phyloP scores from a whole-genome alignment of 768 basidiomycete species.

The Vararia minispora region DNA sequence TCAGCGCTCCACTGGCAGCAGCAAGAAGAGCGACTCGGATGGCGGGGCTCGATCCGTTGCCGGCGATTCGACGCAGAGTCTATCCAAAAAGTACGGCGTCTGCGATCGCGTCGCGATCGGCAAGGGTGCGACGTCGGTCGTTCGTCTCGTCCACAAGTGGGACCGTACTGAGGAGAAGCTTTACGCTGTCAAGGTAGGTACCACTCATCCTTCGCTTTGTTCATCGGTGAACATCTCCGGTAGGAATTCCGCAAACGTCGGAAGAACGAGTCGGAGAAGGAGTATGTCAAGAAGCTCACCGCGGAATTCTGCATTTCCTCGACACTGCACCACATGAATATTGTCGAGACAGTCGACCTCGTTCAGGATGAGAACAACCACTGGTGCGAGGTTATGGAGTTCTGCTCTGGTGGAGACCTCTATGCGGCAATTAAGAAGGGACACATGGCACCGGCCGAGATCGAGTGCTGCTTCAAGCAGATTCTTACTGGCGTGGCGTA shows the following conservation, averaged over 20 bases:
- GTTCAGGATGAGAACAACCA: constrained; percentile 95
- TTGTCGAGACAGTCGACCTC: constrained; percentile 97
- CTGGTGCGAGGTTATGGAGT: constrained; percentile 99
- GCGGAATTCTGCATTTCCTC: constrained; percentile 99
- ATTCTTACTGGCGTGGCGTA: constrained; percentile 83
- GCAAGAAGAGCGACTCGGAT: constrained; percentile 61
- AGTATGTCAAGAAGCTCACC: constrained; percentile 99
- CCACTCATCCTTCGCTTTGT: background rate
- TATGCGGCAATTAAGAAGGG: constrained; percentile 99
- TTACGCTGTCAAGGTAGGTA: constrained; percentile 89
- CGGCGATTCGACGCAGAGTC: constrained; percentile 42
- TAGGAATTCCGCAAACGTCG: constrained; percentile 97
- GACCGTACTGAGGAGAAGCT: constrained; percentile 93
- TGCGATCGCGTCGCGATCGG: constrained; percentile 97
- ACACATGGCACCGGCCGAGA: constrained; percentile 81
- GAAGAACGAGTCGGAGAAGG: constrained; percentile 97
- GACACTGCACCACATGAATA: constrained; percentile 85
- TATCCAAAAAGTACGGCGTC: constrained; percentile 89
- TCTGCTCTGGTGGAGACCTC: constrained; percentile 94
- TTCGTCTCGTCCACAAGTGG: constrained; percentile 97
- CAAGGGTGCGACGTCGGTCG: constrained; percentile 96
- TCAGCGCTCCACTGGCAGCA: constrained; percentile 53
- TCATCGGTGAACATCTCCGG: constrained; percentile 2
- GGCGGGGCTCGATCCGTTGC: constrained; percentile 31
- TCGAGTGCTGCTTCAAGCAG: constrained; percentile 98